Evolutionary conservation across 2,329 filamentous ascomycete genomes (phyloP), one percentile per base, ranked within the genome.

Genomic region (Xylaria sp.): DNA sequence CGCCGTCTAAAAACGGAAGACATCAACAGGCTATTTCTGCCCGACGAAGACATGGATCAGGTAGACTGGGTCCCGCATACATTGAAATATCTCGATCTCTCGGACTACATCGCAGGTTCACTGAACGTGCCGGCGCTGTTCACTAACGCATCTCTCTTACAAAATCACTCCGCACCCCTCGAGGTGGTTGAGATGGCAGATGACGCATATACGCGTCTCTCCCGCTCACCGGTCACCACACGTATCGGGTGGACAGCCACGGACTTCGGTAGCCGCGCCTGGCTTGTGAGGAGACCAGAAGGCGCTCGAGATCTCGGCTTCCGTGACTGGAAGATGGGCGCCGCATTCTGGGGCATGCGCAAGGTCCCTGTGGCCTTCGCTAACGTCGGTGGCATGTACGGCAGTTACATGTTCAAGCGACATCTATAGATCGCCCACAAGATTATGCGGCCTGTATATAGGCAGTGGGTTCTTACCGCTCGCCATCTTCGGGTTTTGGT

Each of bases 301-400:
- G 71, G 71, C 4, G 11, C 80, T 63, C 78, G 82, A 64, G 88
- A 91, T 76, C 86, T 90, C 73, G 89, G 89, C 1, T 79, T 82
- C 56, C 83, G 90, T 38, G 81, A 83, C 75, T 96, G 93, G 93
- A 96, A 96, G 83, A 92, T 93, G 90, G 93, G 93, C 38, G 92
- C 92, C 58, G 88, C 89, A 74, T 92, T 89, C 82, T 95, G 93
- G 93, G 93, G 93, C 44, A 94, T 94, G 89, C 87, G 92, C 71
- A 96, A 98, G 82, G 87, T 98, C 49, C 97, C 95, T n/a, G 91
- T 98, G 73, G 93, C 92, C 31, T 89, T 90, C 76, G 93, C 94
- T 62, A 95, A 98, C 79, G 92, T 98, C 31, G 96, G 97, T 75
- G 93, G 93, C 70, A 97, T 97, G 77, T 97, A 98, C 77, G 96